Percentiles rank a stretch among this genome's conserved stretches.
Evolutionary conservation across 345 rosid genomes (phyloP).

Genomic region (Arabidopsis arenosa): DNA sequence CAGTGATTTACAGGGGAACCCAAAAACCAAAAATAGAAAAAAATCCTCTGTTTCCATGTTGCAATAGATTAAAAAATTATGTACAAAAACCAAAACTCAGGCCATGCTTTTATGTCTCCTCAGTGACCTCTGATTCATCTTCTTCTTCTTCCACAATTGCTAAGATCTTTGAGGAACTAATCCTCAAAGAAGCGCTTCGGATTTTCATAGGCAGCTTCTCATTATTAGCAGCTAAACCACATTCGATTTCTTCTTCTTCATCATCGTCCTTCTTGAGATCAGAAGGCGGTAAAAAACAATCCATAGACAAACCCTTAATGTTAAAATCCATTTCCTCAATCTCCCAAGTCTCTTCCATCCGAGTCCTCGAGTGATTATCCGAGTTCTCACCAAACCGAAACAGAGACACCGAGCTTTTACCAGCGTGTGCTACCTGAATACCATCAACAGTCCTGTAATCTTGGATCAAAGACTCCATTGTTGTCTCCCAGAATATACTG

Average conservation of each 20-base stretch:
- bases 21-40: conserved; percentile 13
- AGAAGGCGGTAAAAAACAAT: conserved; percentile 89
- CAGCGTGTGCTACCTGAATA: conserved; percentile 80
- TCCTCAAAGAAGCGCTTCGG: conserved; percentile 53
- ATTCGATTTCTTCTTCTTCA: conserved; percentile 50
- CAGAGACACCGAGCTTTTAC: conserved; percentile 71
- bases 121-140: conserved; percentile 44
- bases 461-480: conserved; percentile 78
- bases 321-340: conserved; percentile 96
- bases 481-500: conserved; percentile 87
- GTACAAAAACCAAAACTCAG: conserved; percentile 42
- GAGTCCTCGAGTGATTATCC: conserved; percentile 72
- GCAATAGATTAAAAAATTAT: conserved; percentile 37
- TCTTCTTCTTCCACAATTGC: conserved; percentile 68
- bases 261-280: conserved; percentile 82
- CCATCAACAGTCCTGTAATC: conserved; percentile 82
- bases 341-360: conserved; percentile 90
- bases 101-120: conserved; percentile 37
- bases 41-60: conserved; percentile 37
- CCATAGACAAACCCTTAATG: conserved; percentile 82
- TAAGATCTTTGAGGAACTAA: conserved; percentile 64
- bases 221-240: conserved; percentile 45
- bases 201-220: conserved; percentile 55
- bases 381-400: conserved; percentile 67
- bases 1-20: conserved; percentile 36